Percentiles rank a stretch among this genome's conserved stretches.
Conservation (phyloP, 2,329 filamentous ascomycete species). For the Botrytis galanthina region DNA sequence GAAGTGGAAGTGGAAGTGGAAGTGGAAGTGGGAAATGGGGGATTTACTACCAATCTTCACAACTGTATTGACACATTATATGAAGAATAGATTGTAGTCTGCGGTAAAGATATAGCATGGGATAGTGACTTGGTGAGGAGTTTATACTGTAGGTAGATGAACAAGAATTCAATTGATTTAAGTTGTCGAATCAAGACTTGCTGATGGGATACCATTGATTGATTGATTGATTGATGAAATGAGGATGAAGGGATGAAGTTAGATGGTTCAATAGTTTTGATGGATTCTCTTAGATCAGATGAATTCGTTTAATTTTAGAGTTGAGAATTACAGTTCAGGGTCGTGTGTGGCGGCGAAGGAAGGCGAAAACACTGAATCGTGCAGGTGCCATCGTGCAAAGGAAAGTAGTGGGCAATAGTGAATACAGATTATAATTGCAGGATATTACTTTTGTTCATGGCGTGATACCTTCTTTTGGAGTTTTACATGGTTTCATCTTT, state of each 20-base stretch:
- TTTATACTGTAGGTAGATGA: not conserved
- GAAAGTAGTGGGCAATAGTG: not conserved
- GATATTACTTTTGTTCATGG: not conserved
- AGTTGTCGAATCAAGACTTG: not conserved
- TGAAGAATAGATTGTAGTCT: not conserved
- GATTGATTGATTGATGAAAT: not conserved
- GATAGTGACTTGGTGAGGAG: not conserved
- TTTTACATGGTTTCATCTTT: not conserved
- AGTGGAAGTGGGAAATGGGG: not conserved
- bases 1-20: too few species aligned
- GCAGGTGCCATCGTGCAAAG: not conserved
- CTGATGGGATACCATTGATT: not conserved
- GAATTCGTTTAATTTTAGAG: slow-evolving; percentile 1
- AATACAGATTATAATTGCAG: not conserved
- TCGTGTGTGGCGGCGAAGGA: not conserved
- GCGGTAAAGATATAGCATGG: not conserved
- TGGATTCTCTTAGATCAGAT: not conserved
- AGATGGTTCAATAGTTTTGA: slow-evolving; percentile 3
- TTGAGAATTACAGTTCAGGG: not conserved
- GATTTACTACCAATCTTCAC: not conserved
- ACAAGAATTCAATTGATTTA: not conserved
- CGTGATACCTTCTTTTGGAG: not conserved
- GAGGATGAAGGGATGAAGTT: slow-evolving; percentile 3
- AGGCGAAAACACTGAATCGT: not conserved
- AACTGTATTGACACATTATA: not conserved